These are phyloP conservation scores for Didymella sp. DNA, from an alignment of 2,329 filamentous ascomycete species.

Conservation along the genomic window DNA sequence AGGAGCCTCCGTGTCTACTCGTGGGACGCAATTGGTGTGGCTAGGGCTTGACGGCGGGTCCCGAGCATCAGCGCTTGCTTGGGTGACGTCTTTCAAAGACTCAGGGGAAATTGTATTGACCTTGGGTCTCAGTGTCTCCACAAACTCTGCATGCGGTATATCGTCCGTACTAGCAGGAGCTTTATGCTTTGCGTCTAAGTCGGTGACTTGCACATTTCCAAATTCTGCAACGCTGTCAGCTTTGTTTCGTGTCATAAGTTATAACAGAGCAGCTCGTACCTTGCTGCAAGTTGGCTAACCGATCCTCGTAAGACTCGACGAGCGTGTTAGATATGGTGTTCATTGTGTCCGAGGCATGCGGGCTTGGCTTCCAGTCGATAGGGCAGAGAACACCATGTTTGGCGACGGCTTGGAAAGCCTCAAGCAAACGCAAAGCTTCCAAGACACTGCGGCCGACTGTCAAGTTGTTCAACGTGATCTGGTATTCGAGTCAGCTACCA, in stretches of 20 bases:
- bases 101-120: not conserved
- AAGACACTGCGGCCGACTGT: conserved; percentile 41
- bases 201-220: conserved; percentile 28
- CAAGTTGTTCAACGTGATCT: conserved; percentile 41
- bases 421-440: conserved; percentile 40
- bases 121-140: not conserved
- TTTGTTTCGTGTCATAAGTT: not conserved
- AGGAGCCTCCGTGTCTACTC: not conserved
- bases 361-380: conserved; percentile 39
- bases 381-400: conserved; percentile 43
- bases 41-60: conserved; percentile 5
- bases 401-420: conserved; percentile 42
- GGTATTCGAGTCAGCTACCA: not conserved
- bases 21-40: not conserved
- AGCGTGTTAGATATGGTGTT: conserved; percentile 38
- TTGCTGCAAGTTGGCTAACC: conserved; percentile 35
- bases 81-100: not conserved
- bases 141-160: conserved; percentile 13
- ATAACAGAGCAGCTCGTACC: not conserved
- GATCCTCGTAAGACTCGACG: conserved; percentile 36
- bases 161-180: not conserved
- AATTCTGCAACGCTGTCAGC: conserved; percentile 22
- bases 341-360: conserved; percentile 26
- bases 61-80: not conserved
- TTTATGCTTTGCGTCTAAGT: conserved; percentile 26